Conservation (phyloP, 2,329 filamentous ascomycete species). For the Ilyonectria mors-panacis region DNA sequence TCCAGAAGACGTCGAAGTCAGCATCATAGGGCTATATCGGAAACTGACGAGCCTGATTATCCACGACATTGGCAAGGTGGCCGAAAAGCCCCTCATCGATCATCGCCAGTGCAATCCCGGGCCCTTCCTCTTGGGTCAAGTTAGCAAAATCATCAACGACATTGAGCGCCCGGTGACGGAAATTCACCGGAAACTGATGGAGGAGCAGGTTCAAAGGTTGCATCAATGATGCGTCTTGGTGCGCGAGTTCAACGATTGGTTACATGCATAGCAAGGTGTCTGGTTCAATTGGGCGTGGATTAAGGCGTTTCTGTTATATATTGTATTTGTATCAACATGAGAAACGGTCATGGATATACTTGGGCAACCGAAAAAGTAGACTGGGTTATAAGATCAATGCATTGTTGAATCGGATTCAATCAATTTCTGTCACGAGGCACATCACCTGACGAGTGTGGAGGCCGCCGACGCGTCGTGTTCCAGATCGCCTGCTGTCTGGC, state of each 20-base stretch:
- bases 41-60: constrained; percentile 47
- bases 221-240: background rate
- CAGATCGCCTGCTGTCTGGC: background rate
- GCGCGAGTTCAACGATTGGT: background rate
- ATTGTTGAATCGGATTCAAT: background rate
- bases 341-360: constrained; percentile 16
- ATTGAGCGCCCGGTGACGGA: constrained; percentile 31
- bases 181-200: constrained; percentile 21
- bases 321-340: background rate
- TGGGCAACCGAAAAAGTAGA: background rate
- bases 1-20: constrained; percentile 42
- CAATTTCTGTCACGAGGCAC: background rate
- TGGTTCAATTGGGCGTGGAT: background rate
- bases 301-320: background rate
- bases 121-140: constrained; percentile 31
- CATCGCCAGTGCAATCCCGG: constrained; percentile 45
- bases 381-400: background rate
- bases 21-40: constrained; percentile 41
- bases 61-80: constrained; percentile 45
- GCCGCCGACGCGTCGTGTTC: background rate
- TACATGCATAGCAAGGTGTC: background rate
- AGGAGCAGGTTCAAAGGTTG: constrained; percentile 25
- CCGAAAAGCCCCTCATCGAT: constrained; percentile 22
- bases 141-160: constrained; percentile 41
- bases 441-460: background rate